Evolutionary conservation across 1,139 yeast genomes (phyloP).

Genomic region (Magnusiomyces clavatus): DNA sequence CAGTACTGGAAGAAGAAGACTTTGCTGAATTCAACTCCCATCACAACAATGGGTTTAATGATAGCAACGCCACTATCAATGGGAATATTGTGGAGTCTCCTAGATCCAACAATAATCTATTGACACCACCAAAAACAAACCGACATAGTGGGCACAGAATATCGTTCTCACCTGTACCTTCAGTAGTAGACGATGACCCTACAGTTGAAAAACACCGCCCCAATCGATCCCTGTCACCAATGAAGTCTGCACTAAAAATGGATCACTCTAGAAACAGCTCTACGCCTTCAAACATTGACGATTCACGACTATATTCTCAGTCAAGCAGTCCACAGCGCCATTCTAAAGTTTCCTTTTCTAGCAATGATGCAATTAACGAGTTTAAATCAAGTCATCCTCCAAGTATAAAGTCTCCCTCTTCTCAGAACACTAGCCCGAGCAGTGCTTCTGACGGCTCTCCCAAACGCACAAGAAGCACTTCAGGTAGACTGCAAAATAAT

Average conservation of each 20-base stretch:
- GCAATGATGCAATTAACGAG: slow-evolving; percentile 5
- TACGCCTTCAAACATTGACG: slow-evolving; percentile 15
- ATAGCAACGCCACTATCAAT: slow-evolving; percentile 1
- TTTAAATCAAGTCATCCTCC: slow-evolving; percentile 5
- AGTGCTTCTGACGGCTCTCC: neutral
- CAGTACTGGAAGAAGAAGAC: slow-evolving; percentile 29
- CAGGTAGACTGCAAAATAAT: neutral
- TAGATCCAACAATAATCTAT: slow-evolving; percentile 1
- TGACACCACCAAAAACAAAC: slow-evolving; percentile 4
- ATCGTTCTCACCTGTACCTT: slow-evolving; percentile 10
- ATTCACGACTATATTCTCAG: neutral
- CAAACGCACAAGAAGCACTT: neutral
- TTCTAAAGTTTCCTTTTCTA: slow-evolving; percentile 4
- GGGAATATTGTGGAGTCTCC: slow-evolving; percentile 3
- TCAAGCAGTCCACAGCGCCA: slow-evolving; percentile 1
- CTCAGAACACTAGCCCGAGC: neutral
- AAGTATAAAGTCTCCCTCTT: neutral
- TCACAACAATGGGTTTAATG: neutral
- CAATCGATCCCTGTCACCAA: slow-evolving; percentile 26
- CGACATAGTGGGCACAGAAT: slow-evolving; percentile 7
- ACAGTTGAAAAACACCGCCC: slow-evolving; percentile 19
- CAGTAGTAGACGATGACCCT: slow-evolving; percentile 4
- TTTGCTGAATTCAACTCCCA: neutral
- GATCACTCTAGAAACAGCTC: slow-evolving; percentile 18
- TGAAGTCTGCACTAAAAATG: slow-evolving; percentile 28